phyloP scores from a whole-genome alignment of 2,329 filamentous ascomycete genomes.

The Aspergillus fijiensis region DNA sequence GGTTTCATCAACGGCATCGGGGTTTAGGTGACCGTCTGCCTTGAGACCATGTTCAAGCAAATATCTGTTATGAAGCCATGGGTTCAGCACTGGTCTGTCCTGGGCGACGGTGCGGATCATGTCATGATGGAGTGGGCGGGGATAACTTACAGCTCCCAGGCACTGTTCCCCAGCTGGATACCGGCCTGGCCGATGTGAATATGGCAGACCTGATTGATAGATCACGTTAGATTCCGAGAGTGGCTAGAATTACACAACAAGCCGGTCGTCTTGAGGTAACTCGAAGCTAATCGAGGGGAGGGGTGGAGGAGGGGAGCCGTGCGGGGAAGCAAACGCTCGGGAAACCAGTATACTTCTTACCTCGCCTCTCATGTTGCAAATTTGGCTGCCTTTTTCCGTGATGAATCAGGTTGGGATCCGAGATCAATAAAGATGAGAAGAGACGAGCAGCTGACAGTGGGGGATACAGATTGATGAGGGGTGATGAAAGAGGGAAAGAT shows the following conservation, averaged over 20 bases:
- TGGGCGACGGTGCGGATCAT: neutral
- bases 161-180: slow-evolving; percentile 66
- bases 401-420: neutral
- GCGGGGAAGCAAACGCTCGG: slow-evolving; percentile 23
- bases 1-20: slow-evolving; percentile 53
- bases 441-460: neutral
- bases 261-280: neutral
- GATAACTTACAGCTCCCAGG: slow-evolving; percentile 64
- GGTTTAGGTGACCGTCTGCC: slow-evolving; percentile 59
- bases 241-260: neutral
- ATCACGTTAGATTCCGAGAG: slow-evolving; percentile 11
- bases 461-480: slow-evolving; percentile 4
- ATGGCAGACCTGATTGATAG: slow-evolving; percentile 57
- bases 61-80: slow-evolving; percentile 48
- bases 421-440: neutral
- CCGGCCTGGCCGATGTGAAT: slow-evolving; percentile 69
- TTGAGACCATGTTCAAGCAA: slow-evolving; percentile 65
- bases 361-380: slow-evolving; percentile 39
- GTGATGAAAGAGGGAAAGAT: slow-evolving; percentile 1
- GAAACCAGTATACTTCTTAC: slow-evolving; percentile 24
- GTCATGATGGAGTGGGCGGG: slow-evolving; percentile 28
- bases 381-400: neutral
- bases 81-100: neutral
- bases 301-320: slow-evolving; percentile 20
- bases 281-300: slow-evolving; percentile 10